Evolutionary conservation across 2,329 filamentous ascomycete genomes (phyloP), one percentile per base, ranked within the genome.

Genomic region (Fusarium ambrosium): DNA sequence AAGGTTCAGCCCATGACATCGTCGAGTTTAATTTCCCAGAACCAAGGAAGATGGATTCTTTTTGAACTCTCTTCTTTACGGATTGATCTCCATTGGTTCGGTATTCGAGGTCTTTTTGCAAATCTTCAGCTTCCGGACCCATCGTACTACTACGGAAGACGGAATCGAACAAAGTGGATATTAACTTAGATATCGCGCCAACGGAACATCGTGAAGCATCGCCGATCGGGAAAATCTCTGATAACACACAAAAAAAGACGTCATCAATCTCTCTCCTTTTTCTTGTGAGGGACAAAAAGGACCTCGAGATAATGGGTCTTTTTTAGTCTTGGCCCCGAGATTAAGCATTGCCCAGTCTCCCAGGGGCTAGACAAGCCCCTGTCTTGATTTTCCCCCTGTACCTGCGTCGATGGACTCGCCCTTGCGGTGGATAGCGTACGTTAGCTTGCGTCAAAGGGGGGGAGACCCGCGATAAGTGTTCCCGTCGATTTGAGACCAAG

Each of bases 291-390:
- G 11, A 34, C 10, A 13, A 34, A 13, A 34, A 22, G 27, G 16
- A 39, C 32, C 32, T 58, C 53, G 22, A 43, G 37, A 43, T 27
- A 37, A 58, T 32, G 41, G 27, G 27, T 43, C 32, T 34, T 34
- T 34, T 29, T 29, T 29, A 14, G 11, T 34, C 62, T 43, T 56
- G 48, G 62, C 62, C 14, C 43, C 34, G 34, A 41, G 55, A 64
- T 64, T 43, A 56, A 64, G 62, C 62, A 64, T 64, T 64, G 48
- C 62, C 62, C 48, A 58, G 62, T 37, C 53, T 14, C 11, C 22
- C 22, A 29, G 16, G 27, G 39, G 14, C 22, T 13, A 45, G 20
- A 43, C 41, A 45, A 10, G 20, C 43, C 59, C 60, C 41, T 62
- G 34, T 63, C 20, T 53, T 29, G 10, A 29, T 43, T 22, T 53